Base-by-base conservation (phyloP, 805 yeast species). In the Wickerhamiella parazyma region DNA sequence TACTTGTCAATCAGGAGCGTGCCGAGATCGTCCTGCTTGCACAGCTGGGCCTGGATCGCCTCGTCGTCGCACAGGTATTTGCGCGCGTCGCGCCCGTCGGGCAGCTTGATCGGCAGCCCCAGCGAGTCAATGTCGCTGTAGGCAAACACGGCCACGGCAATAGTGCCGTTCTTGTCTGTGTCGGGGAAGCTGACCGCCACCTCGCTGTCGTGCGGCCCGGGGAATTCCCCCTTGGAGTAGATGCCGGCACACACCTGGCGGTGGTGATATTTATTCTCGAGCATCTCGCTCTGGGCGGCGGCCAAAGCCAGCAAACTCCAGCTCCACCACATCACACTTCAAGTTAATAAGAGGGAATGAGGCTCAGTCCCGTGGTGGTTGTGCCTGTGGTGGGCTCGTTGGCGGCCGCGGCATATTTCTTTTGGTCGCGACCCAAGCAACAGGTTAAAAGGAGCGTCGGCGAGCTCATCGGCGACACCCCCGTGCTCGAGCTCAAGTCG, bases 401-500 rank as follows among this genome's bases (percentile, higher is more conserved):
- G 16, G 31, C 16, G n/a, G 31, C 31, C 4, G 31, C 16, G 31
- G 16, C 7, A 8, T 28, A 4, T 3, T 28, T 7, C 44, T 33
- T n/a, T 18, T n/a, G 6, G 6, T 5, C 14, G 8, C 22, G 17
- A 17, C 34, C 20, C 9, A 16, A 29, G 22, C 8, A 17, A 10
- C 16, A 11, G 38, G 11, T 17, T 25, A 10, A 18, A 16, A 8
- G 16, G 16, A 10, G 25, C 18, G 14, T 21, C 25, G 6, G 70
- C 83, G 85, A 80, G 11, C 70, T 86, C 16, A 85, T 89, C 17
- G 98, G 98, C 0, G 77, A 86, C 59, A 89, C 98, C 1, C 95
- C 95, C 1, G 55, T 89, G 60, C 76, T 89, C 14, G 72, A 73
- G 49, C 71, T 89, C 37, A 71, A 73, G 50, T 79, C 93, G 0